Percentiles rank a stretch among this genome's conserved stretches.
These are phyloP conservation scores for Areca catechu DNA, from an alignment of 176 grass and related monocot genomes.

Conservation along the genomic window DNA sequence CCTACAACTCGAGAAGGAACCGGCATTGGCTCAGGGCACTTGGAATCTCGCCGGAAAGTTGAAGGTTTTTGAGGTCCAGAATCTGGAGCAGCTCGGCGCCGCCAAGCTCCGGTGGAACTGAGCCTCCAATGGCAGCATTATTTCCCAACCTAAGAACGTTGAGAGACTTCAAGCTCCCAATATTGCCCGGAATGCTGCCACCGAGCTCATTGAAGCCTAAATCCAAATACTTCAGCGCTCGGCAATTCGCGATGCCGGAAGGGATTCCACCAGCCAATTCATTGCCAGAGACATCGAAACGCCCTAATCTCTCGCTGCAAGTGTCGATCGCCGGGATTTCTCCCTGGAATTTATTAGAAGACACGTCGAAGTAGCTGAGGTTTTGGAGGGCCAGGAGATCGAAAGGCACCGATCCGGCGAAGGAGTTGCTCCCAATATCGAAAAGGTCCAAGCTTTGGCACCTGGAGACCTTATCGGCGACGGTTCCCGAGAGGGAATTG, in stretches of 20 bases:
- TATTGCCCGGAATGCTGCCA: conserved; percentile 43
- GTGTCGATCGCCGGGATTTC: conserved; percentile 44
- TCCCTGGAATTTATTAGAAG: conserved; percentile 67
- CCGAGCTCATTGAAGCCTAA: conserved; percentile 58
- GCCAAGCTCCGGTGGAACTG: conserved; percentile 53
- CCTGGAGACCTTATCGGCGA: conserved; percentile 30
- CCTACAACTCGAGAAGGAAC: conserved; percentile 92
- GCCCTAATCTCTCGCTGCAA: conserved; percentile 47
- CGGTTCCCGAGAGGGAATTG: conserved; percentile 52
- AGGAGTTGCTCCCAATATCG: conserved; percentile 72
- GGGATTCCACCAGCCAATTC: conserved; percentile 45
- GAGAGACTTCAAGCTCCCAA: conserved; percentile 63
- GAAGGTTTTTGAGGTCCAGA: conserved; percentile 60
- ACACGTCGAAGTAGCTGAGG: conserved; percentile 94
- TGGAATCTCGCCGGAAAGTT: conserved; percentile 64
- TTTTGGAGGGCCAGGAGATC: conserved; percentile 35
- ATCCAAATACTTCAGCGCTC: conserved; percentile 51
- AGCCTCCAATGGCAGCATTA: conserved; percentile 40
- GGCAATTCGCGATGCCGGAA: conserved; percentile 40
- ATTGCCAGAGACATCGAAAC: conserved; percentile 71
- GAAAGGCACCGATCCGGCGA: conserved; percentile 55
- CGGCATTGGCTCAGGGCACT: conserved; percentile 49
- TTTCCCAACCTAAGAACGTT: conserved; percentile 48
- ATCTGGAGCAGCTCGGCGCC: conserved; percentile 72
- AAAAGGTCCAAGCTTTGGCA: conserved; percentile 69